Evolutionary conservation across 2,329 filamentous ascomycete species (phyloP).

Genomic region (Penicillium sp.): DNA sequence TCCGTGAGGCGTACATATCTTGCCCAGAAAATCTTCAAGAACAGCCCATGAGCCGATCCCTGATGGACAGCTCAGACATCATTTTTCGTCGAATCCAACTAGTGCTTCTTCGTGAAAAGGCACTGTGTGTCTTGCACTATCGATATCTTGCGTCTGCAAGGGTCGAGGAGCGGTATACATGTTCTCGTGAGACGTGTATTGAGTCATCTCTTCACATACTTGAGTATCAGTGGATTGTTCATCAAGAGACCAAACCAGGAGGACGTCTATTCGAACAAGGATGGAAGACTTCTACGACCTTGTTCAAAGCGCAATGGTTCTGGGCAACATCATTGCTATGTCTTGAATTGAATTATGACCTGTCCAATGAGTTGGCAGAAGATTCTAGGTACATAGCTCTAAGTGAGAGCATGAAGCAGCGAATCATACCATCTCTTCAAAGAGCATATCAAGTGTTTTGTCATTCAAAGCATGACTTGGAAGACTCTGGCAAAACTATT

Average conservation of each 20-base stretch:
- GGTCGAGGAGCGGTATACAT: conserved; percentile 38
- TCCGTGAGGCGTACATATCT: conserved; percentile 12
- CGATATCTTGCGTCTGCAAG: conserved; percentile 48
- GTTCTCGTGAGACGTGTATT: conserved; percentile 51
- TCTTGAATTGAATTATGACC: conserved; percentile 37
- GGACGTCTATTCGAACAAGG: conserved; percentile 55
- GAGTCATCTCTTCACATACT: conserved; percentile 53
- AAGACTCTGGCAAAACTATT: conserved; percentile 1
- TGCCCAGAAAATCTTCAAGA: conserved; percentile 3
- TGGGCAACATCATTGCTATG: conserved; percentile 64
- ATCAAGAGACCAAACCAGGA: conserved; percentile 56
- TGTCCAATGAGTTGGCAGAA: not conserved
- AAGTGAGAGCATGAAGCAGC: not conserved
- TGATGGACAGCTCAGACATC: conserved; percentile 51
- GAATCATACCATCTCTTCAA: conserved; percentile 12
- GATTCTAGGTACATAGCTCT: conserved; percentile 5
- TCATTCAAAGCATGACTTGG: not conserved
- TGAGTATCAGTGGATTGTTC: conserved; percentile 52
- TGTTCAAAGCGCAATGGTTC: conserved; percentile 63
- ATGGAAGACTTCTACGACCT: conserved; percentile 59
- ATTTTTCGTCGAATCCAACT: conserved; percentile 58
- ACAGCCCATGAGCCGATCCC: conserved; percentile 32
- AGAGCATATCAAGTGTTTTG: conserved; percentile 9
- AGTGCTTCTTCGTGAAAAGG: conserved; percentile 54
- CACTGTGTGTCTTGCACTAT: conserved; percentile 55